Base-by-base conservation (phyloP, 2,329 filamentous ascomycete species). In the Amesomyces nigricolor region DNA sequence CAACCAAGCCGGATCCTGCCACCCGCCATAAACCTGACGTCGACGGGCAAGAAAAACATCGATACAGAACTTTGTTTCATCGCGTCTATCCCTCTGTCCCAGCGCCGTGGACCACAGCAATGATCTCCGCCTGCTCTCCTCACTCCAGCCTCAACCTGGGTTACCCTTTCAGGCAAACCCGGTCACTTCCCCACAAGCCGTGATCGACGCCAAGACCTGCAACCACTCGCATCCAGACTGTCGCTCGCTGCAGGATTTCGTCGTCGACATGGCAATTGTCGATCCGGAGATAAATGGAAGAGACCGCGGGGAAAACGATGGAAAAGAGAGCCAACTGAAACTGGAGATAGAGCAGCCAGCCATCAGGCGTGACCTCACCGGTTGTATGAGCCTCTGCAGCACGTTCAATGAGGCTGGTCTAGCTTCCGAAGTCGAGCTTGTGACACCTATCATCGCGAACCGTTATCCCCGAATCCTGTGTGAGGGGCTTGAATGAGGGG, bases 141-240 rank as follows among this genome's bases (percentile, higher is more conserved):
- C 32, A 22, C n/a, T 26, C 32, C 11, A 55, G 45, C 39, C 39
- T 40, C 39, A 22, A 26, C 35, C 32, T n/a, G 58, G 45, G 3
- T 47, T 60, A 37, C 58, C 58, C 5, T 17, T 54, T 46, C 1
- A 47, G 56, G 53, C 38, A 60, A 60, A 53, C 22, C 56, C 58
- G 56, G 44, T 32, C 3, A 35, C 44, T 56, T 54, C 52, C 19
- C 56, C 54, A 53, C 54, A 50, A 50, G 6, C n/a, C 5, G 13
- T 30, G 48, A 57, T 57, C 58, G 46, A 44, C 51, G 42, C 39
- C 46, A 26, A 47, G n/a, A 13, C 16, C 40, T 32, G 26, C 22
- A 37, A 6, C 14, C 11, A 39, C 29, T 32, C 37, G 13, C 26
- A 29, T 48, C 45, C 16, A 45, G 45, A 17, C 32, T 37, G n/a